Conservation (phyloP, 768 basidiomycete species). For the Tricholoma hemisulphureum region DNA sequence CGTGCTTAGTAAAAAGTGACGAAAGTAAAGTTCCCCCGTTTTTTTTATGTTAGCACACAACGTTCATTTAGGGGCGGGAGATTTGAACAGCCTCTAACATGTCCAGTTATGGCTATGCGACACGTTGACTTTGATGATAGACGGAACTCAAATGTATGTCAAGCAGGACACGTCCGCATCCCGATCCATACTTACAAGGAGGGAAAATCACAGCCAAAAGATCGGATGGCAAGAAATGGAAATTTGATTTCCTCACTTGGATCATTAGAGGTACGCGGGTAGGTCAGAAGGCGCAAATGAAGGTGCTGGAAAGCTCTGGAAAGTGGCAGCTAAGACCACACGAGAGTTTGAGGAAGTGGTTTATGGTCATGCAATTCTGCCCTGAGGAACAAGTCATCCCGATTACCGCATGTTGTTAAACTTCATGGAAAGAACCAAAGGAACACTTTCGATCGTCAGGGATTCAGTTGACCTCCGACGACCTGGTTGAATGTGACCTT, state of each 20-base stretch:
- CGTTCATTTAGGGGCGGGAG: not conserved
- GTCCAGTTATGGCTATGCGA: not conserved
- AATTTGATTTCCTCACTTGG: conserved; percentile 2
- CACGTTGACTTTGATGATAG: not conserved
- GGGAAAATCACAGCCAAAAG: conserved; percentile 16
- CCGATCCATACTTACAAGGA: conserved; percentile 24
- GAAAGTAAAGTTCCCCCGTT: conserved; percentile 1
- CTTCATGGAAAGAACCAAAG: conserved; percentile 1
- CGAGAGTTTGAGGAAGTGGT: not conserved
- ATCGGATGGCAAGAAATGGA: not conserved
- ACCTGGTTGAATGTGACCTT: not conserved
- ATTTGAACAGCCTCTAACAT: not conserved
- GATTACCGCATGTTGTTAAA: conserved; percentile 6
- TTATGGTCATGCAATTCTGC: not conserved
- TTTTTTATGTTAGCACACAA: conserved; percentile 6
- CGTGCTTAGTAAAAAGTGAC: conserved; percentile 1
- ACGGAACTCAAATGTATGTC: conserved; percentile 6
- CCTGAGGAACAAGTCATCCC: not conserved
- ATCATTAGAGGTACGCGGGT: not conserved
- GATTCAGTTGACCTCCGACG: not conserved
- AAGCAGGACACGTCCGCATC: conserved; percentile 24
- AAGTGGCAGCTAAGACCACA: too few relatives aligned
- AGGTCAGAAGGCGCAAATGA: not conserved
- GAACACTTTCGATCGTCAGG: conserved; percentile 12
- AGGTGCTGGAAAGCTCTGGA: not conserved